Conservation (phyloP, 768 basidiomycete species). For the Hygrocybe coccinea region DNA sequence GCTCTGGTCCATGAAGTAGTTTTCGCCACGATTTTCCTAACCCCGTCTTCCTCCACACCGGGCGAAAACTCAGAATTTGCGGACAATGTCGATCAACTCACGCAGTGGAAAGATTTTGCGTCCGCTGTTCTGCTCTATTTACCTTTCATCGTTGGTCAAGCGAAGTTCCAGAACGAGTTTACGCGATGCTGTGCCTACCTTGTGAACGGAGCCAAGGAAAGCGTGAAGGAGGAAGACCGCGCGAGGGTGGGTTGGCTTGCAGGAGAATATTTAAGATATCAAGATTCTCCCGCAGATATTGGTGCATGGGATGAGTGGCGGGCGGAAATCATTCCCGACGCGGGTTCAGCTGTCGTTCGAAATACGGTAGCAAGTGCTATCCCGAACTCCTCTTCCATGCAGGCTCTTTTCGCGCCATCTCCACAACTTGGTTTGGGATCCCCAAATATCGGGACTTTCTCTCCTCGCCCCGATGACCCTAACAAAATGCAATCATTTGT, state of each 20-base stretch:
- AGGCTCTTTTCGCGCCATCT: slow-evolving; percentile 49
- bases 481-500: slow-evolving; percentile 40
- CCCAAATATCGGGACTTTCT: slow-evolving; percentile 47
- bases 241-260: slow-evolving; percentile 60
- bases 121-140: slow-evolving; percentile 56
- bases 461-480: slow-evolving; percentile 47
- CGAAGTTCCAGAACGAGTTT: slow-evolving; percentile 67
- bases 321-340: slow-evolving; percentile 45
- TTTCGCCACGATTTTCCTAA: slow-evolving; percentile 65
- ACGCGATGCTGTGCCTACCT: slow-evolving; percentile 61
- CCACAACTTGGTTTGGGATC: slow-evolving; percentile 41
- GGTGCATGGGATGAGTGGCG: slow-evolving; percentile 57
- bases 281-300: slow-evolving; percentile 49
- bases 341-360: slow-evolving; percentile 26
- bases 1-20: slow-evolving; percentile 78
- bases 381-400: slow-evolving; percentile 44
- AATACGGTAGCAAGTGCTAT: slow-evolving; percentile 26
- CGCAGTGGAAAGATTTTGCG: slow-evolving; percentile 59
- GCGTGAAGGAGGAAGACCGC: slow-evolving; percentile 36
- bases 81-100: slow-evolving; percentile 13
- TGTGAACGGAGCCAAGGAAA: slow-evolving; percentile 49
- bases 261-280: slow-evolving; percentile 56
- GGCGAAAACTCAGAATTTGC: slow-evolving; percentile 9
- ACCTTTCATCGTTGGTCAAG: slow-evolving; percentile 50
- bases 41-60: slow-evolving; percentile 8